Evolutionary conservation across 2,329 filamentous ascomycete species (phyloP), one percentile per base, ranked within the genome.

Genomic region (Colletotrichum camelliae): DNA sequence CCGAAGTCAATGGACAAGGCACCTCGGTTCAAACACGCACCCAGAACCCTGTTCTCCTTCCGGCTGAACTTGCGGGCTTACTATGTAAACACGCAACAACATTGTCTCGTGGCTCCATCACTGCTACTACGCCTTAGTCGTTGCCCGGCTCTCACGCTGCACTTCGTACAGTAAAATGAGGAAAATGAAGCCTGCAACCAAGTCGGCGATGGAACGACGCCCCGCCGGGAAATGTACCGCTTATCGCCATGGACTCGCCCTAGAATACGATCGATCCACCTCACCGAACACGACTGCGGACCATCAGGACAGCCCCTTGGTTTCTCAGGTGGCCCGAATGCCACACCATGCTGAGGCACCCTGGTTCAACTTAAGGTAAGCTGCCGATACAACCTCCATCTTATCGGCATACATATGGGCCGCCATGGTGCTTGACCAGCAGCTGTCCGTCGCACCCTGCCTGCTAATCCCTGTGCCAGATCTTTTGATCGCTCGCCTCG

Each of bases 241-340:
- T 16, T 15, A n/a, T 39, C 35, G 31, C 31, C 37, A 18, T 65
- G 15, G 18, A 29, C 15, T 64, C 66, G 21, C 13, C 39, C 48
- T 35, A 43, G 57, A 43, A 64, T 52, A 24, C 31, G 71, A 57
- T 55, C 24, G n/a, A 35, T 73, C 62, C 55, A 57, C 48, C 39
- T 64, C 55, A 33, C 62, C 61, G 69, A 67, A 75, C 55, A 72
- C 72, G 61, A 72, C 52, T 61, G 66, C 67, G 33, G 27, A 18
- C 67, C 27, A 70, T 16, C 37, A 31, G 21, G 29, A 27, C 29
- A n/a, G 52, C 16, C 48, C 58, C 67, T 35, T 60, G 67, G 35
- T 29, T 65, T 66, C 43, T 74, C 72, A 74, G 72, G 43, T 71
- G 60, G 67, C 35, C n/a, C 71, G 33, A 27, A 66, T 21, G 27